Evolutionary conservation across 768 basidiomycete species (phyloP).

Genomic region (Lyophyllum decastes): DNA sequence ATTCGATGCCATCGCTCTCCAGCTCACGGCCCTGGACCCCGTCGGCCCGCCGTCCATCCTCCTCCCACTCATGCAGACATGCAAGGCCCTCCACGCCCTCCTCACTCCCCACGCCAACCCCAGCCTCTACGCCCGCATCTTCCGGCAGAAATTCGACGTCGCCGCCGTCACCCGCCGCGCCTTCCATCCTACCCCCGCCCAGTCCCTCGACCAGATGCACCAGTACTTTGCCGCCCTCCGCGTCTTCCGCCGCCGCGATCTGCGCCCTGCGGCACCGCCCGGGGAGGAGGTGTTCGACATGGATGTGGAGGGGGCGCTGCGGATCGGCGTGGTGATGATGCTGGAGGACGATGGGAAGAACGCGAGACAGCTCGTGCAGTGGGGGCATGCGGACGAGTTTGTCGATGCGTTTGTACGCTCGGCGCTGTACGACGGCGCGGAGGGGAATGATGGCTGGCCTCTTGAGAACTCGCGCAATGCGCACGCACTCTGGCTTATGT

Average conservation of each 20-base stretch:
- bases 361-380: conserved; percentile 41
- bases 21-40: conserved; percentile 39
- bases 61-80: conserved; percentile 49
- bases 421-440: conserved; percentile 37
- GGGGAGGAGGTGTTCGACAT: neutral
- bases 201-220: conserved; percentile 36
- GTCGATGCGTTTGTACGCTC: conserved; percentile 39
- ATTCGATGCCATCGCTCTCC: conserved; percentile 46
- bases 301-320: conserved; percentile 8
- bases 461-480: conserved; percentile 46
- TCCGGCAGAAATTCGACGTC: conserved; percentile 56
- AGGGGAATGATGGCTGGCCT: conserved; percentile 47
- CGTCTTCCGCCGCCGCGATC: conserved; percentile 28
- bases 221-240: conserved; percentile 40
- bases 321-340: conserved; percentile 26
- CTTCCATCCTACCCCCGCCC: conserved; percentile 33
- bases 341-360: conserved; percentile 64
- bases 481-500: conserved; percentile 56
- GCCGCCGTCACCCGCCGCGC: conserved; percentile 52
- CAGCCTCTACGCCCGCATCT: conserved; percentile 55
- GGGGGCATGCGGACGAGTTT: conserved; percentile 43
- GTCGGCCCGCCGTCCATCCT: conserved; percentile 50
- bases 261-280: neutral
- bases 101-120: conserved; percentile 33
- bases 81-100: conserved; percentile 33